Base-by-base conservation (phyloP, 73 alveolate species). In the Stentor roeselii region DNA sequence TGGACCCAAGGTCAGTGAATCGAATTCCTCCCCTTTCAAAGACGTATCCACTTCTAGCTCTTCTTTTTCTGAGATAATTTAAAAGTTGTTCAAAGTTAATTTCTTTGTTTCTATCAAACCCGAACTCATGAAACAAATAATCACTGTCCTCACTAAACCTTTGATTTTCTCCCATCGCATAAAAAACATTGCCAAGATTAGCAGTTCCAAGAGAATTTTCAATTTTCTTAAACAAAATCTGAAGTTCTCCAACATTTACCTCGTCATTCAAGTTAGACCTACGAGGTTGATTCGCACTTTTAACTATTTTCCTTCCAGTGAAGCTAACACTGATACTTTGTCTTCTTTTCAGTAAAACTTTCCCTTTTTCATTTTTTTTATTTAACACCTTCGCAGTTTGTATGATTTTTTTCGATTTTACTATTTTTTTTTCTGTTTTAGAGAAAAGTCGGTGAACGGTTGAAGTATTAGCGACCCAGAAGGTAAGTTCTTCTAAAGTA, bases 301-400 rank as follows among this genome's bases (percentile, higher is more conserved):
- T 50, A 50, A 50, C 67, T 50, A 50, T 50, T 50, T 50, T 50
- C 67, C 67, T 50, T 50, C 67, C 67, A 11, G 67, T 50, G 21
- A 50, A 50, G 21, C 30, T 11, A 11, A 50, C 21, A 50, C 67
- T 50, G 6, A 50, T 50, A 50, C 67, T 50, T 50, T 50, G 67
- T 11, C 67, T 6, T 11, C 67, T 6, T 50, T 50, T 50, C 6
- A 50, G 21, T 50, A 50, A 50, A 11, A 21, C 21, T 50, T 6
- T 50, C 6, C 21, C 67, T 11, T 6, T 50, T 50, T 50, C 67
- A 11, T 50, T 6, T 21, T 50, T 21, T 50, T 50, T 50, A 50
- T 50, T 50, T 11, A 50, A 11, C 21, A 11, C 21, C 21, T 11
- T 21, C 21, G 67, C 21, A 11, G 67, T 21, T 11, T 50, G 6